These are phyloP conservation scores for Parachaetomium inaequale DNA, from an alignment of 495 filamentous ascomycete genomes.

Conservation along the genomic window DNA sequence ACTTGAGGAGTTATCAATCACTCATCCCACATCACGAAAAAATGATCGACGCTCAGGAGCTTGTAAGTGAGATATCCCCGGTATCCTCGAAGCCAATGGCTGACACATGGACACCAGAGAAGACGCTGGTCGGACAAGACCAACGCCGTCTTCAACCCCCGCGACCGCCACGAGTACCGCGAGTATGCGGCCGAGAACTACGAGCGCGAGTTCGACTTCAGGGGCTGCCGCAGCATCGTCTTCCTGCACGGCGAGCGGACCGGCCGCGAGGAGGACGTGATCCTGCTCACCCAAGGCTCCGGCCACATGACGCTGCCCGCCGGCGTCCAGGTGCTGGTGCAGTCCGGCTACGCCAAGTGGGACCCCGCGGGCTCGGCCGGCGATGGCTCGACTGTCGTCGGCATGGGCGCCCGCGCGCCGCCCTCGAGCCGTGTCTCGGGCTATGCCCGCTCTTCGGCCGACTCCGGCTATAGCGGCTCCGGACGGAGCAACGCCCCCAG, in stretches of 20 bases:
- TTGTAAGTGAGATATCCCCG: conserved; percentile 8
- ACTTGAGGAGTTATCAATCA: not conserved
- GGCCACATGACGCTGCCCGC: conserved; percentile 31
- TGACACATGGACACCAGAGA: conserved; percentile 17
- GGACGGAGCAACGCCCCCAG: not conserved
- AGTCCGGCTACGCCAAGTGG: conserved; percentile 21
- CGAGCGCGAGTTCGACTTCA: conserved; percentile 30
- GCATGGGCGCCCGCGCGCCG: conserved; percentile 20
- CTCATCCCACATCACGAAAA: not conserved
- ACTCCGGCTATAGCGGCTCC: conserved; percentile 13
- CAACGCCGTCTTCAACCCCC: conserved; percentile 14
- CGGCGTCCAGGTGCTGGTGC: conserved; percentile 25
- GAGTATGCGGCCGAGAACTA: conserved; percentile 17
- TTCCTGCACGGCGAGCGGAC: conserved; percentile 19
- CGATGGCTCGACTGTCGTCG: conserved; percentile 11
- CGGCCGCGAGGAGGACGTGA: conserved; percentile 18
- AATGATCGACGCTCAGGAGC: conserved; percentile 18
- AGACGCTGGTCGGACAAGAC: conserved; percentile 26
- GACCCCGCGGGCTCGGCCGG: not conserved
- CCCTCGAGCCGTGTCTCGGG: conserved; percentile 19
- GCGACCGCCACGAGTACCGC: conserved; percentile 11
- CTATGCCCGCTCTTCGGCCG: conserved; percentile 23
- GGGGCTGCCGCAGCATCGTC: conserved; percentile 23
- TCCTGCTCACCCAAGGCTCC: conserved; percentile 23
- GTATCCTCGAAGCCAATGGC: not conserved